Evolutionary conservation across 2,329 filamentous ascomycete species (phyloP).

Genomic region (Fusarium buxicola): DNA sequence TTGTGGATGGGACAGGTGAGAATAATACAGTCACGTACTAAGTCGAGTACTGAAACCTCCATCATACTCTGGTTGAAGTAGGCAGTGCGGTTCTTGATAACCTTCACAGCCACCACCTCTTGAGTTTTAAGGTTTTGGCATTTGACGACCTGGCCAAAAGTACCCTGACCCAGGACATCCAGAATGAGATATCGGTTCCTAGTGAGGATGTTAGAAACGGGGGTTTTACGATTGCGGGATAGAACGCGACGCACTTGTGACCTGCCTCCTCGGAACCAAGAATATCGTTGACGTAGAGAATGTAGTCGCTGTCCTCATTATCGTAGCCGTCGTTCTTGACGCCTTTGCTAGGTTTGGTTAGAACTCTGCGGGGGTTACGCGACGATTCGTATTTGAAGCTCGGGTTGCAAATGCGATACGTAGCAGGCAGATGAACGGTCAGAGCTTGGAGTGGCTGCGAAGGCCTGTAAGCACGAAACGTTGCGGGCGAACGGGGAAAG

Average conservation of each 20-base stretch:
- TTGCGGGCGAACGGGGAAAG: not conserved
- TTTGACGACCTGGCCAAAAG: conserved; percentile 98
- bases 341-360: conserved; percentile 98
- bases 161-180: conserved; percentile 96
- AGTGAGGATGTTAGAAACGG: conserved; percentile 12
- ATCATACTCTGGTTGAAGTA: conserved; percentile 99
- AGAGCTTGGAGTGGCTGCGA: conserved; percentile 90
- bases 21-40: conserved; percentile 68
- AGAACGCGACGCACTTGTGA: conserved; percentile 78
- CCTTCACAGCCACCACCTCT: conserved; percentile 98
- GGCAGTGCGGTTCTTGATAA: conserved; percentile 98
- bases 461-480: conserved; percentile 23
- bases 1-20: not conserved
- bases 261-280: conserved; percentile 97
- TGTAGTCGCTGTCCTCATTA: conserved; percentile 99
- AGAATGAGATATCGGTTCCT: conserved; percentile 97
- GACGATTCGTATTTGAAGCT: conserved; percentile 99
- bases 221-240: conserved; percentile 5
- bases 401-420: conserved; percentile 98
- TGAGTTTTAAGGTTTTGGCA: conserved; percentile 99
- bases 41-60: conserved; percentile 96
- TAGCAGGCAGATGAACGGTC: conserved; percentile 91
- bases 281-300: conserved; percentile 98
- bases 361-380: conserved; percentile 90
- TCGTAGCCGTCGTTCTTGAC: conserved; percentile 99